Evolutionary conservation across 2,329 filamentous ascomycete genomes (phyloP), one percentile per base, ranked within the genome.

Genomic region (Rutstroemia sp.): DNA sequence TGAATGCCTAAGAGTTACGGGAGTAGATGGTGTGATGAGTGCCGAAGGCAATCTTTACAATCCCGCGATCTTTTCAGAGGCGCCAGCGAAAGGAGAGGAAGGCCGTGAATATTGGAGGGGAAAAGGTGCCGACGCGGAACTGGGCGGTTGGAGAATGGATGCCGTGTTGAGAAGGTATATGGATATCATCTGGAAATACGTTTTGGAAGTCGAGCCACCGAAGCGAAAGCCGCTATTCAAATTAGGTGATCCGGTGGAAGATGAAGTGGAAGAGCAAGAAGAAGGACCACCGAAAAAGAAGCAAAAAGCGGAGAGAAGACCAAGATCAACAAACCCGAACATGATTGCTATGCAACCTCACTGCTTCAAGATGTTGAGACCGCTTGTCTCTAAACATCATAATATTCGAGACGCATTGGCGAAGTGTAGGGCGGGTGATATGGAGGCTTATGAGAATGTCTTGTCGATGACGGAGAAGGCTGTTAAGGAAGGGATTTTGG

Each of bases 31-130:
- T 17, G 83, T 99, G 51, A 97, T 99, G 94, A 92, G 87, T 63
- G 94, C 94, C 5, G 94, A 99, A 72, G 94, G 91, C 0, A 96
- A 96, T 68, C 78, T 99, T 0, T 92, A 90, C 67, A 90, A 99
- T 68, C 94, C 94, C 0, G 84, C 83, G 2, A 87, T 99, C 45
- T 99, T 99, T 68, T 83, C 86, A 14, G 73, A 76, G 34, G 77
- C 83, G 16, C 90, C 90, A 0, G 69, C 80, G 0, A 66, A 75
- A 0, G 87, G 84, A 0, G 71, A 83, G 48, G 83, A 89, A 69
- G 83, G 83, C 0, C 78, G 87, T 58, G 91, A 95, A 66, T 97
- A 94, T 71, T 97, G 92, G 92, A 78, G 87, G 36, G 30, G 30
- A 34, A 34, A 34, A 34, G 30, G 30, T 34, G 30, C 30, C 14